A percentile compares a stretch with the other conserved stretches of the same genome.
phyloP scores from a whole-genome alignment of 805 yeast genomes.

The Helenozyma rhizophorensis region DNA sequence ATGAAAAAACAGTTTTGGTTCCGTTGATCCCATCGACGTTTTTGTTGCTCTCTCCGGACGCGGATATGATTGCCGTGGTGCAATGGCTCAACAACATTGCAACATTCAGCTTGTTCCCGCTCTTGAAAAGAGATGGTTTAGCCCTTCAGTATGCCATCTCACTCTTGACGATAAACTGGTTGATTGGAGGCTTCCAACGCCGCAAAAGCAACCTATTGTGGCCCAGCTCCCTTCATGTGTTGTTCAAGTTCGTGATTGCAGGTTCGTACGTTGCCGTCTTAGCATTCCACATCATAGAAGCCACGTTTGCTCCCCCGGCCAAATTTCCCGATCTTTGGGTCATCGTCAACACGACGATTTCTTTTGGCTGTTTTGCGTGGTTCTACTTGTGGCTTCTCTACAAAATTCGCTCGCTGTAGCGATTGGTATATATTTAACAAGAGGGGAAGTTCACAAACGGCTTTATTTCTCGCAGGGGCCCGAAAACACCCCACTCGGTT shows the following conservation, averaged over 20 bases:
- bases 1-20: constrained; percentile 84
- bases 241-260: constrained; percentile 24
- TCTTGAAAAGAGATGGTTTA: constrained; percentile 72
- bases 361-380: constrained; percentile 68
- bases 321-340: constrained; percentile 84
- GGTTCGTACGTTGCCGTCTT: constrained; percentile 41
- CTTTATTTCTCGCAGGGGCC: constrained; percentile 1
- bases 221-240: constrained; percentile 17
- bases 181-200: constrained; percentile 60
- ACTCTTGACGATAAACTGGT: constrained; percentile 69
- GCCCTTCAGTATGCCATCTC: constrained; percentile 65
- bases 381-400: constrained; percentile 83
- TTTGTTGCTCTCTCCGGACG: constrained; percentile 50
- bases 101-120: constrained; percentile 83
- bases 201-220: constrained; percentile 17
- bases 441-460: constrained; percentile 1
- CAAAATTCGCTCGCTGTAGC: constrained; percentile 26
- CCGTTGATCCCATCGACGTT: constrained; percentile 85
- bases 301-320: constrained; percentile 46
- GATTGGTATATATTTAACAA: background rate
- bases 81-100: constrained; percentile 87
- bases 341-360: constrained; percentile 64
- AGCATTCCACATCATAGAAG: constrained; percentile 52
- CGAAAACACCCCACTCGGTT: constrained; percentile 66
- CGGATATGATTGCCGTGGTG: constrained; percentile 63